phyloP scores from a whole-genome alignment of 495 filamentous ascomycete species.

The Bathelium albidoporum region DNA sequence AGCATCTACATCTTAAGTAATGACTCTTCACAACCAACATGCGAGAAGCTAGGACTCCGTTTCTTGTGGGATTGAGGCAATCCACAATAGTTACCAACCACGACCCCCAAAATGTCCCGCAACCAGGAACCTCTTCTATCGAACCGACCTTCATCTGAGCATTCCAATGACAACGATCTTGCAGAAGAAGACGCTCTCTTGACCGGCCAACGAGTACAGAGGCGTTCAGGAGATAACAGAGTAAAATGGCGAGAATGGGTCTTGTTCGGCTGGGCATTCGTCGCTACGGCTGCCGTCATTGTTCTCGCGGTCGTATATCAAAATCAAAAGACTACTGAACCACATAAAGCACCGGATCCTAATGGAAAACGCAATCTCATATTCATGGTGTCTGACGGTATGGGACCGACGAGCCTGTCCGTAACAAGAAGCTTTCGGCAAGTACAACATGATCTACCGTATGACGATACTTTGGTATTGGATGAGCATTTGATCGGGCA shows the following conservation, averaged over 20 bases:
- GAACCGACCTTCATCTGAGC: slow-evolving; percentile 30
- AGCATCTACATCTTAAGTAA: neutral
- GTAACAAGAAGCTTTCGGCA: slow-evolving; percentile 80
- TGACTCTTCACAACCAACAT: neutral
- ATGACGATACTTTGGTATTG: slow-evolving; percentile 61
- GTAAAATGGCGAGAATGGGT: slow-evolving; percentile 57
- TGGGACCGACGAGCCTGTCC: slow-evolving; percentile 85
- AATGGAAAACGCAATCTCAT: slow-evolving; percentile 83
- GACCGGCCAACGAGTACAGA: slow-evolving; percentile 41
- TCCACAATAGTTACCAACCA: neutral
- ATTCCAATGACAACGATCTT: slow-evolving; percentile 24
- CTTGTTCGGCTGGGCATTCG: slow-evolving; percentile 74
- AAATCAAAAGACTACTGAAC: slow-evolving; percentile 42
- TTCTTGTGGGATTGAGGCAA: neutral
- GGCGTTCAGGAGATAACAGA: slow-evolving; percentile 32
- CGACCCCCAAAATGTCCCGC: slow-evolving; percentile 21
- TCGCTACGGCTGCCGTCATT: slow-evolving; percentile 73
- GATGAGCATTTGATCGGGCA: slow-evolving; percentile 83
- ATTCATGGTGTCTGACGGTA: slow-evolving; percentile 98
- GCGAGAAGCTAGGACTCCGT: neutral
- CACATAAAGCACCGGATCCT: slow-evolving; percentile 35
- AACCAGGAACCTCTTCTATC: slow-evolving; percentile 35
- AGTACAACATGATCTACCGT: slow-evolving; percentile 51
- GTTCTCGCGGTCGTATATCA: slow-evolving; percentile 66
- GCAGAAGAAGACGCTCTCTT: slow-evolving; percentile 57